Evolutionary conservation across 371 early-diverging fungal genomes (phyloP).

Genomic region (Smittium culicis): DNA sequence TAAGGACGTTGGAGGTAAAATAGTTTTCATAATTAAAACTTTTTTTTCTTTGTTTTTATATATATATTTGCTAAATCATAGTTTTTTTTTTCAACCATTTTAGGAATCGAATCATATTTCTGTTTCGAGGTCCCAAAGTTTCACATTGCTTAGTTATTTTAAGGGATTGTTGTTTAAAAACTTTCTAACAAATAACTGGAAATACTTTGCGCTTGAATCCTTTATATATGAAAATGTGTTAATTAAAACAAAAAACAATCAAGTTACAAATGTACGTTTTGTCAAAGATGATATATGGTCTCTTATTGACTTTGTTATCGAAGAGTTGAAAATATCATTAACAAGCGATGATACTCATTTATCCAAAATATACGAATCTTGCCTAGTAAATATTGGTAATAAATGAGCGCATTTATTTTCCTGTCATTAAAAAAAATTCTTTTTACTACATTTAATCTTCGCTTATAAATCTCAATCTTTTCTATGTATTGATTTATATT

Average conservation of each 20-base stretch:
- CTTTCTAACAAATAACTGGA: not conserved
- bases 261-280: not conserved
- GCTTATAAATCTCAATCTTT: not conserved
- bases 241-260: not conserved
- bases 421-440: not conserved
- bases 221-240: not conserved
- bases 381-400: not conserved
- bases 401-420: too few relatives aligned
- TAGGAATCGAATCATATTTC: not conserved
- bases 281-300: not conserved
- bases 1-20: not conserved
- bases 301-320: not conserved
- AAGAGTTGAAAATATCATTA: not conserved
- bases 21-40: not conserved
- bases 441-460: not conserved
- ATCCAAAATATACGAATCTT: not conserved
- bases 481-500: not conserved
- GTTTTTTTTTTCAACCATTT: too few relatives aligned
- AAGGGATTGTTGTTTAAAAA: not conserved
- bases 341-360: not conserved
- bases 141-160: not conserved
- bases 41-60: not conserved
- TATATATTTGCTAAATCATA: not conserved
- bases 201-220: not conserved
- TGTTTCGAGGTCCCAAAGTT: not conserved